These are phyloP conservation scores for Corynespora cassiicola DNA, from an alignment of 2,329 filamentous ascomycete genomes.

Conservation along the genomic window DNA sequence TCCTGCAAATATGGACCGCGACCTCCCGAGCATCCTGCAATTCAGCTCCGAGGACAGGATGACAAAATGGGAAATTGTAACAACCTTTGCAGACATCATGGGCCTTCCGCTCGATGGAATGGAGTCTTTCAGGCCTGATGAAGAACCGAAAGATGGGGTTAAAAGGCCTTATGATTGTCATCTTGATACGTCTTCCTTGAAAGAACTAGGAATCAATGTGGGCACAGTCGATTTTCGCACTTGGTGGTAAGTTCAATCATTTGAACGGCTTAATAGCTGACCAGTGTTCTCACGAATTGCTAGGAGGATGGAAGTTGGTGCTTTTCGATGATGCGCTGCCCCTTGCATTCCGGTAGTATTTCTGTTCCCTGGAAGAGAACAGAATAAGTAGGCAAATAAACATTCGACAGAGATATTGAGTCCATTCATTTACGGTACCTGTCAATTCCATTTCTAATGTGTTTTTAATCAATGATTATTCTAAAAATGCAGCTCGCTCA, in stretches of 20 bases:
- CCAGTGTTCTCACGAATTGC: conserved; percentile 2
- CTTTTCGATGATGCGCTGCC: conserved; percentile 24
- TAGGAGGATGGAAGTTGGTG: conserved; percentile 43
- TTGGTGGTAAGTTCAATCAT: conserved; percentile 70
- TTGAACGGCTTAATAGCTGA: background rate
- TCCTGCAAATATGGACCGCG: conserved; percentile 44
- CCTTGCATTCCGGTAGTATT: too few species aligned
- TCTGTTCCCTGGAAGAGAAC: too few species aligned
- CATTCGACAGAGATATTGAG: too few species aligned
- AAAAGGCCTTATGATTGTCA: conserved; percentile 89
- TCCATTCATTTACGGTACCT: too few species aligned
- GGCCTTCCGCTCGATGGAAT: conserved; percentile 74
- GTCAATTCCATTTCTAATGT: too few species aligned
- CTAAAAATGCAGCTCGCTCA: too few species aligned
- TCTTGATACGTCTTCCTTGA: conserved; percentile 76
- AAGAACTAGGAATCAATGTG: conserved; percentile 76
- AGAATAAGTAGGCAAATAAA: too few species aligned
- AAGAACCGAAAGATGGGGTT: conserved; percentile 73
- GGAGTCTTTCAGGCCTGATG: conserved; percentile 62
- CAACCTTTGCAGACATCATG: conserved; percentile 79
- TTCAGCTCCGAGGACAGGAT: conserved; percentile 86
- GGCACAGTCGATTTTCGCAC: conserved; percentile 75
- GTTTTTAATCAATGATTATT: too few species aligned
- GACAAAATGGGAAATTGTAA: conserved; percentile 90
- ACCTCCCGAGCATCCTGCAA: conserved; percentile 75